Percentiles rank a stretch among this genome's conserved stretches.
These are phyloP conservation scores for Citrus sp. DNA, from an alignment of 345 rosid species.

Conservation along the genomic window DNA sequence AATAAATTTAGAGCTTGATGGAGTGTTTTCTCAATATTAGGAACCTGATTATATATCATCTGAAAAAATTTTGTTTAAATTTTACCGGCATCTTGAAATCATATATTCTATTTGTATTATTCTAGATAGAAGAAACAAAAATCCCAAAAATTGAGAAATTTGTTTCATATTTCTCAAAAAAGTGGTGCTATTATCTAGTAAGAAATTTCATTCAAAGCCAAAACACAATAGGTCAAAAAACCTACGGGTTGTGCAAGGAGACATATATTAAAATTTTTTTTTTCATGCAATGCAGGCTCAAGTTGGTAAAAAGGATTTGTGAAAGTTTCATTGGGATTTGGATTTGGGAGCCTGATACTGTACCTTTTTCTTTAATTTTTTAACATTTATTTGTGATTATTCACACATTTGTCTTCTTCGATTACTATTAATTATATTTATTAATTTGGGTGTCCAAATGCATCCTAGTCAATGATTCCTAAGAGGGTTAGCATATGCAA, in stretches of 20 bases:
- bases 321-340: slow-evolving; percentile 23
- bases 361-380: not conserved
- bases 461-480: slow-evolving; percentile 8
- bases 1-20: not conserved
- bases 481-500: not conserved
- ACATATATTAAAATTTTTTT: not conserved
- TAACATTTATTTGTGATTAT: not conserved
- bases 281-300: slow-evolving; percentile 1
- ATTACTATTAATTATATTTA: not conserved
- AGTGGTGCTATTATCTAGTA: not conserved
- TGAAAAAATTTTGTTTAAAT: too few species aligned
- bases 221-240: slow-evolving; percentile 24
- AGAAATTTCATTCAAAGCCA: not conserved
- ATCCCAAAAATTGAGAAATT: slow-evolving; percentile 6
- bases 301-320: slow-evolving; percentile 17
- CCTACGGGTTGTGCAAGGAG: not conserved
- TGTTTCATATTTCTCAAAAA: slow-evolving; percentile 5
- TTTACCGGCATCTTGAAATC: not conserved
- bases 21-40: not conserved
- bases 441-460: not conserved
- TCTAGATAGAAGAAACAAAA: slow-evolving; percentile 7
- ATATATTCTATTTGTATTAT: not conserved
- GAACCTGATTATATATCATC: too few species aligned
- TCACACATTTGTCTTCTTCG: slow-evolving; percentile 18
- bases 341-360: not conserved